A percentile compares a stretch with the other conserved stretches of the same genome.
Evolutionary conservation across 345 rosid species (phyloP).

Genomic region (Syzygium grande): DNA sequence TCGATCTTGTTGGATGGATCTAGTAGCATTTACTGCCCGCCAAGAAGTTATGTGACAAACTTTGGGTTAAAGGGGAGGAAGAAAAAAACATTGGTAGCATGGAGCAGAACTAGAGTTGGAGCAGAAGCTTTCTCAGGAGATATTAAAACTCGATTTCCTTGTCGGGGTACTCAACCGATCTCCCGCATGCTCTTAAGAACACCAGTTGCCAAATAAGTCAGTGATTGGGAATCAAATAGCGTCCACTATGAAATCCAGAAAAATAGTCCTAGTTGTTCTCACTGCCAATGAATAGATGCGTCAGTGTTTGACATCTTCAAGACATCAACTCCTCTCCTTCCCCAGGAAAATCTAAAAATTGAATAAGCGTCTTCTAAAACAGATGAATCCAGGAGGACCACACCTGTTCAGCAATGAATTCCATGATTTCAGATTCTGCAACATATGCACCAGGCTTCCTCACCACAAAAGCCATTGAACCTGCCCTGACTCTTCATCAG

Average conservation of each 20-base stretch:
- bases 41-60: not conserved
- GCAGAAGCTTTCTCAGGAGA: not conserved
- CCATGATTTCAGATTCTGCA: constrained; percentile 49
- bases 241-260: not conserved
- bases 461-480: constrained; percentile 94
- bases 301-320: not conserved
- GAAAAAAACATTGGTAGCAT: not conserved
- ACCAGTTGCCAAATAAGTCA: not conserved
- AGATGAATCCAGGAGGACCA: not conserved
- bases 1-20: not conserved
- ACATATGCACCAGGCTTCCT: constrained; percentile 61
- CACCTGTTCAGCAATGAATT: constrained; percentile 68
- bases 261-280: not conserved
- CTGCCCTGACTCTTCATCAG: constrained; percentile 90
- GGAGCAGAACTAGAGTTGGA: not conserved
- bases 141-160: not conserved
- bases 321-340: not conserved
- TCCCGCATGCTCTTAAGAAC: not conserved
- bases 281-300: not conserved
- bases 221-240: not conserved
- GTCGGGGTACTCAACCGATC: not conserved
- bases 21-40: not conserved
- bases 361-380: not conserved
- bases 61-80: not conserved
- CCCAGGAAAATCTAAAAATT: not conserved